Percentiles rank a stretch among this genome's conserved stretches.
Conservation (phyloP, 208 protist genomes). For the Naegleria fowleri region DNA sequence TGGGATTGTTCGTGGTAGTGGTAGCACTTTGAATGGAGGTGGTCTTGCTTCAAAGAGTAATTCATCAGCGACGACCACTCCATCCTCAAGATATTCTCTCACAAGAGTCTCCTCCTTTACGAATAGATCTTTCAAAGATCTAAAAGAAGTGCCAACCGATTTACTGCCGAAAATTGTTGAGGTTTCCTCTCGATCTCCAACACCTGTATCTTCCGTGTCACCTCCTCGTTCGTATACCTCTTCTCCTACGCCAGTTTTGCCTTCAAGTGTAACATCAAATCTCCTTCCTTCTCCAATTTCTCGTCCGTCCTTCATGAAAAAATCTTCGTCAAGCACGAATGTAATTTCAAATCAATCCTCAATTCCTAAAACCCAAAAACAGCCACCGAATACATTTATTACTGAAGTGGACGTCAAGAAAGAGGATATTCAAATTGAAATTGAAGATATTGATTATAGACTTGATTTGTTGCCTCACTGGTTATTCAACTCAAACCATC, state of each 20-base stretch:
- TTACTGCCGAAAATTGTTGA: background rate
- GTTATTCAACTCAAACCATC: too few relatives aligned
- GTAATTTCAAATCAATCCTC: too few relatives aligned
- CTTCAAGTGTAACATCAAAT: background rate
- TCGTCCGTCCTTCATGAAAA: background rate
- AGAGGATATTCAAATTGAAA: background rate
- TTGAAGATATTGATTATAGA: too few relatives aligned
- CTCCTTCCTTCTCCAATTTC: too few relatives aligned
- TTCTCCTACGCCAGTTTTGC: background rate
- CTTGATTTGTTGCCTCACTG: too few relatives aligned
- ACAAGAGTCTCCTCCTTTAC: too few relatives aligned
- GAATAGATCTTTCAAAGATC: background rate
- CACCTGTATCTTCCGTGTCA: background rate
- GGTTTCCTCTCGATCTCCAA: background rate
- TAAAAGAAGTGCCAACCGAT: background rate
- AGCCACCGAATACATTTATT: background rate
- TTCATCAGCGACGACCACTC: too few relatives aligned
- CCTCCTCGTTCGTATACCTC: background rate
- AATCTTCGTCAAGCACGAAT: background rate
- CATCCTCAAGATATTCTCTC: too few relatives aligned
- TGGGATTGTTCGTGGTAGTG: too few relatives aligned
- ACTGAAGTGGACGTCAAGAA: background rate
- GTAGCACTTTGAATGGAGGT: too few relatives aligned
- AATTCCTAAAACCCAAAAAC: too few relatives aligned
- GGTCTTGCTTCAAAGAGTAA: too few relatives aligned